These are phyloP conservation scores for Venturia carpophila DNA, from an alignment of 2,329 filamentous ascomycete species.

Conservation along the genomic window DNA sequence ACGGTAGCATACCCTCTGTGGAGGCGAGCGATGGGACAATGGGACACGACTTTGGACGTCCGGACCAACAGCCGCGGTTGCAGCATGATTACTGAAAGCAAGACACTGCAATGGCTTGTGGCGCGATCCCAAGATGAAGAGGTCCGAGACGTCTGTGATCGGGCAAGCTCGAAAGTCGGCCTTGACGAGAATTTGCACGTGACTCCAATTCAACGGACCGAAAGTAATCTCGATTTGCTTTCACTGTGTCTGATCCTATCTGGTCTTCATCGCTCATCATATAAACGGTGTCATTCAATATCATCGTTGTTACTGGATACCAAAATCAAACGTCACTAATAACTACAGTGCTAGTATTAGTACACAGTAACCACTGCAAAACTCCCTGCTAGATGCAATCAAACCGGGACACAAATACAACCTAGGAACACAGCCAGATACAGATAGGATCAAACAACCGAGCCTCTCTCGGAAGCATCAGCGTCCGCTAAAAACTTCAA, in stretches of 20 bases:
- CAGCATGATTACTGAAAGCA: constrained; percentile 45
- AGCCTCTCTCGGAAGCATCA: not conserved
- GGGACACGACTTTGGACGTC: constrained; percentile 42
- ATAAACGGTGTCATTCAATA: not conserved
- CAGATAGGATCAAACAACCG: not conserved
- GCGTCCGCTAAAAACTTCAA: constrained; percentile 3
- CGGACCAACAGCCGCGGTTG: constrained; percentile 56
- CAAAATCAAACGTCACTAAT: too few relatives aligned
- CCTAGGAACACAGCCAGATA: not conserved
- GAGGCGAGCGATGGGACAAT: constrained; percentile 37
- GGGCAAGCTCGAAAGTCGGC: not conserved
- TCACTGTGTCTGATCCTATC: not conserved
- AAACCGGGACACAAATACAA: not conserved
- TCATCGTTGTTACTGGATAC: not conserved
- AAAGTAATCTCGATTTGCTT: not conserved
- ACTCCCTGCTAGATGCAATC: not conserved
- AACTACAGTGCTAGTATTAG: too few relatives aligned
- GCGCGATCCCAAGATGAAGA: not conserved
- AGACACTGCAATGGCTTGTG: constrained; percentile 5
- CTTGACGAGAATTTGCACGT: not conserved
- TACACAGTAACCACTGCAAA: not conserved
- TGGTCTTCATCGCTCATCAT: not conserved
- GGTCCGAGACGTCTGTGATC: not conserved
- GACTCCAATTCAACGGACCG: not conserved
- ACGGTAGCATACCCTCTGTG: constrained; percentile 41